Base-by-base conservation (phyloP, 2,329 filamentous ascomycete species). In the Leptoxyphium fumago region DNA sequence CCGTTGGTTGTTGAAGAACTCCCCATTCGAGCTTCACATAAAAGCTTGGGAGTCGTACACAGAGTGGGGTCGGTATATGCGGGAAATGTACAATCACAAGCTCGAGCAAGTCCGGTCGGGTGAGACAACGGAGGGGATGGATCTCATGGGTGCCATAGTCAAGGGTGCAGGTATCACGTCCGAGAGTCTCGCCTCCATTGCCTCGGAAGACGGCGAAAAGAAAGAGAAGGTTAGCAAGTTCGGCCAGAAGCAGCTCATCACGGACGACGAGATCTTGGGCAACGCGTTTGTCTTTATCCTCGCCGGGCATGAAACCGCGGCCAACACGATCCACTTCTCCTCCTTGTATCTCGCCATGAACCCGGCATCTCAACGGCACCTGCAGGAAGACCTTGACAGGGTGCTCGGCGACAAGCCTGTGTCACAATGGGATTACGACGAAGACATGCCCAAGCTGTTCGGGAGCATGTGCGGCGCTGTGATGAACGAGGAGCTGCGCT, bases 251-350 rank as follows among this genome's bases (percentile, higher is more conserved):
- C 64, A 61, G 10, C 59, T 61, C 14, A 61, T 82, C n/a, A 69
- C 64, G 5, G 74, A 78, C 49, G 69, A 71, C 4, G 81, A 87
- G 44, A 80, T 88, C 46, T 64, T 83, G 26, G 81, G 82, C 42
- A 87, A 87, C 55, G 77, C 81, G 17, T 74, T 74, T 46, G 68
- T 73, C 41, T 64, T 76, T 47, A 71, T 74, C 47, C 68, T 88
- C 1, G 84, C 84, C 0, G 84, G 84, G 10, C 83, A 91, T 61
- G 84, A 91, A 61, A 88, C 84, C 1, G 82, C 82, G 2, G 83
- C 83, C 40, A 85, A 84, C 60, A 73, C 75, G 3, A 68, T 87
- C 34, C 80, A 88, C 62, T 87, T 84, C 57, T 71, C 77, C 2
- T 62, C 87, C 3, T 58, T 85, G 30, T 72, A 77, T 52, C 71